Percentiles rank a stretch among this genome's conserved stretches.
These are phyloP conservation scores for Cladosporium sp. DNA, from an alignment of 2,329 filamentous ascomycete species.

Conservation along the genomic window DNA sequence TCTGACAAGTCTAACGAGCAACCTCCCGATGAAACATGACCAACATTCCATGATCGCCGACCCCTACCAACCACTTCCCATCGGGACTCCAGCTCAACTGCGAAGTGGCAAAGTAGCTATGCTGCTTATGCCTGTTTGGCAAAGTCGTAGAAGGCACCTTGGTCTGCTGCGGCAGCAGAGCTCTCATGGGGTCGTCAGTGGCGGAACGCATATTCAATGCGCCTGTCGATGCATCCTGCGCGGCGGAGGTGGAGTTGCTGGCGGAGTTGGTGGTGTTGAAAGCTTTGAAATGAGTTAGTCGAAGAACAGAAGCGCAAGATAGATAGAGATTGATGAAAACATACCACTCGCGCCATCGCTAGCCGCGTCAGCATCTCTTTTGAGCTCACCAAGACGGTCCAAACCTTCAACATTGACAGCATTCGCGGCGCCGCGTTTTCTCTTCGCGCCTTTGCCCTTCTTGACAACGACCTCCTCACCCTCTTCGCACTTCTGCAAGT, in stretches of 20 bases:
- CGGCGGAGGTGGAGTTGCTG: conserved; percentile 7
- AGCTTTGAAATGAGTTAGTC: not conserved
- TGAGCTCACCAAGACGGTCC: conserved; percentile 14
- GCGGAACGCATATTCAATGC: not conserved
- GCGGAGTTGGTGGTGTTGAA: conserved; percentile 9
- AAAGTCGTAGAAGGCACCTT: conserved; percentile 27
- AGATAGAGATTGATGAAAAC: not conserved
- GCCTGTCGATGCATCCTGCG: not conserved
- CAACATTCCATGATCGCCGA: conserved; percentile 9
- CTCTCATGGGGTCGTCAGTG: conserved; percentile 40
- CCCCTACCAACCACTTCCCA: conserved; percentile 53
- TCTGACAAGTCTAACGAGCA: not conserved
- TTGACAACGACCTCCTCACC: conserved; percentile 20
- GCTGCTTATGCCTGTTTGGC: conserved; percentile 43
- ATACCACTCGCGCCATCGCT: conserved; percentile 9
- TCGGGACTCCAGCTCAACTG: conserved; percentile 66
- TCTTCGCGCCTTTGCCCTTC: conserved; percentile 13
- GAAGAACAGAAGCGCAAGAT: too few species aligned
- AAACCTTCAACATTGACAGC: conserved; percentile 3
- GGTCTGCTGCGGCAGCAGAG: conserved; percentile 54
- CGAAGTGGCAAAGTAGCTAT: conserved; percentile 55
- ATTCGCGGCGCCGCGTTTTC: conserved; percentile 11
- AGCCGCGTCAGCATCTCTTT: conserved; percentile 13
- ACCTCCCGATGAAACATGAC: conserved; percentile 3
- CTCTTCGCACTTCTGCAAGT: conserved; percentile 61